Evolutionary conservation across 2,329 filamentous ascomycete species (phyloP).

Genomic region (Arthrobotrys entomopaga): DNA sequence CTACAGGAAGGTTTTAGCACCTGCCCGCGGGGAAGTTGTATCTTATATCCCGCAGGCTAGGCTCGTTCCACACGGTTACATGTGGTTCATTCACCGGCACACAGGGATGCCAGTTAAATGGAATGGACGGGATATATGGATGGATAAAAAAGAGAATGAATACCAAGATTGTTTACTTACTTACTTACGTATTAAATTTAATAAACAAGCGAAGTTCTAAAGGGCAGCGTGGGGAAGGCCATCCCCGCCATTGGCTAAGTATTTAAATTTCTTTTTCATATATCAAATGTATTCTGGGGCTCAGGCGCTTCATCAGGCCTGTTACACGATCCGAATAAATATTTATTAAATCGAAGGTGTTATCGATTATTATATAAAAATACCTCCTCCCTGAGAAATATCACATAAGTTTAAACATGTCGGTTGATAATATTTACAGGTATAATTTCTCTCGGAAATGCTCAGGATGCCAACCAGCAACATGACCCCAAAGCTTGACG

Average conservation of each 20-base stretch:
- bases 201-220: no score
- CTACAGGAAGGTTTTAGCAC: slow-evolving; percentile 13
- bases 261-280: neutral
- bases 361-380: neutral
- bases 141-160: no score
- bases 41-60: slow-evolving; percentile 38
- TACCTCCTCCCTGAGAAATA: neutral
- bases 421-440: slow-evolving; percentile 6
- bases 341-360: no score
- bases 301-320: no score
- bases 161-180: no score
- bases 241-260: neutral
- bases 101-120: slow-evolving; percentile 35
- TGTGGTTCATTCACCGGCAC: slow-evolving; percentile 1
- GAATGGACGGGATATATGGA: neutral
- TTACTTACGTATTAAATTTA: no score
- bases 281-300: no score
- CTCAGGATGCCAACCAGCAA: slow-evolving; percentile 22
- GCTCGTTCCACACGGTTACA: slow-evolving; percentile 17
- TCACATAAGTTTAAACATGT: no score
- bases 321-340: no score
- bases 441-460: slow-evolving; percentile 27
- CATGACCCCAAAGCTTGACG: slow-evolving; percentile 32
- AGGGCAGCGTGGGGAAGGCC: no score
- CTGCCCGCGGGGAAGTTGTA: slow-evolving; percentile 11